These are phyloP conservation scores for Colletotrichum nymphaeae DNA, from an alignment of 2,329 filamentous ascomycete species.

Conservation along the genomic window DNA sequence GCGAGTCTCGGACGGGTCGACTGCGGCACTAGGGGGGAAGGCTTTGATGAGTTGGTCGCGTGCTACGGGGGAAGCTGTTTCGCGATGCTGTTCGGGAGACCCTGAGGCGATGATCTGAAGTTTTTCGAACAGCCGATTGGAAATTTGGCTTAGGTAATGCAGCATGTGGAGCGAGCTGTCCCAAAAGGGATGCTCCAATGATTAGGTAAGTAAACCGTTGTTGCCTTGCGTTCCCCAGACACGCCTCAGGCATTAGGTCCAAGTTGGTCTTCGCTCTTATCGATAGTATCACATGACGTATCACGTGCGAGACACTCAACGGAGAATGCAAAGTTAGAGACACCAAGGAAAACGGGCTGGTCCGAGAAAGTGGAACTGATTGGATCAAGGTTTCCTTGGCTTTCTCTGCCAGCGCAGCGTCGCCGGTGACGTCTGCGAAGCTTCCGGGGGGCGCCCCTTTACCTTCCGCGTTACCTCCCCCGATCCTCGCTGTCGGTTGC, in stretches of 20 bases:
- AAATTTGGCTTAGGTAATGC: conserved; percentile 30
- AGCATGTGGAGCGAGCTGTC: conserved; percentile 14
- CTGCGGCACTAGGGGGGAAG: background rate
- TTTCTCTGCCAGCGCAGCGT: background rate
- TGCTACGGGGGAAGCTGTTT: background rate
- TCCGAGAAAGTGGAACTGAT: conserved; percentile 14
- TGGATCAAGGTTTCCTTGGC: conserved; percentile 15
- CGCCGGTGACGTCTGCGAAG: conserved; percentile 25
- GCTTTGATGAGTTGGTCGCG: conserved; percentile 9
- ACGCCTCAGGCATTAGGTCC: background rate
- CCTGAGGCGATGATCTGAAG: conserved; percentile 27
- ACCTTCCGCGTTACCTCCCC: background rate
- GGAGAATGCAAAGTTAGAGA: no score
- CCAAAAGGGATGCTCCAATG: background rate
- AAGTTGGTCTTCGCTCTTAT: background rate
- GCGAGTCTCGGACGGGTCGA: background rate
- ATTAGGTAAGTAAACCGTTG: conserved; percentile 1
- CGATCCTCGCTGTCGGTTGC: background rate
- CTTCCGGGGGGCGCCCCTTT: background rate
- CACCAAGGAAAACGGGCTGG: background rate
- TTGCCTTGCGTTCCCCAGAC: background rate
- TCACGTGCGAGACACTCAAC: background rate
- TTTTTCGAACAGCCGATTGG: conserved; percentile 25
- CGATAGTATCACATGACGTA: background rate
- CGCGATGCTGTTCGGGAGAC: background rate